A percentile compares a stretch with the other conserved stretches of the same genome.
Evolutionary conservation across 2,329 filamentous ascomycete genomes (phyloP).

Genomic region (Colletotrichum incanum): DNA sequence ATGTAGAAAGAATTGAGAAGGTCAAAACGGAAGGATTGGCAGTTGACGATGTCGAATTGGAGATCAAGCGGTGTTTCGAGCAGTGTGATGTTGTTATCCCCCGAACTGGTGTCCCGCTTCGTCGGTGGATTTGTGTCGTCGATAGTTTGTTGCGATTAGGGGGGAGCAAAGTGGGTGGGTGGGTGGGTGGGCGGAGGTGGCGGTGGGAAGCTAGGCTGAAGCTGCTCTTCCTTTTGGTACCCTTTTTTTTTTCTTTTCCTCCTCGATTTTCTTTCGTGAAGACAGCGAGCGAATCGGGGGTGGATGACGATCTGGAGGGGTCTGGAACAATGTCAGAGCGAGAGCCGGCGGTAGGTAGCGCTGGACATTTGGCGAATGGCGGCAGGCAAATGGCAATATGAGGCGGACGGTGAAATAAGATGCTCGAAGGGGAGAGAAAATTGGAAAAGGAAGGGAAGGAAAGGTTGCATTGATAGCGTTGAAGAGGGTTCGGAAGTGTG

Average conservation of each 20-base stretch:
- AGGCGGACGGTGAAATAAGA: not conserved
- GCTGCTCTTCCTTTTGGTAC: conserved; percentile 16
- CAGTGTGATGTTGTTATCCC: not conserved
- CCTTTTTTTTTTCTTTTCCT: conserved; percentile 10
- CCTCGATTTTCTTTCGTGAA: not conserved
- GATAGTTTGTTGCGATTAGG: conserved; percentile 24
- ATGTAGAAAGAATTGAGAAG: conserved; percentile 1
- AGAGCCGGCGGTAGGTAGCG: not conserved
- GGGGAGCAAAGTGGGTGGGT: conserved; percentile 2
- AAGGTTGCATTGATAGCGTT: conserved; percentile 38
- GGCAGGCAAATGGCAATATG: not conserved
- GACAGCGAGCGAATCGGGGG: conserved; percentile 15
- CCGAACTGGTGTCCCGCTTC: conserved; percentile 22
- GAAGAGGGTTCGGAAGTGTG: conserved; percentile 41
- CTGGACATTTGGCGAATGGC: no score
- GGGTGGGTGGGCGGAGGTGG: not conserved
- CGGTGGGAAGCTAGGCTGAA: conserved; percentile 20
- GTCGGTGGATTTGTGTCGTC: conserved; percentile 31
- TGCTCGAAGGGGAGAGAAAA: not conserved
- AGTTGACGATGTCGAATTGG: conserved; percentile 7
- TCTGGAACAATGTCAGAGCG: conserved; percentile 26
- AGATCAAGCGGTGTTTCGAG: conserved; percentile 6
- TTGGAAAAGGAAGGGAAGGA: conserved; percentile 13
- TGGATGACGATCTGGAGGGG: conserved; percentile 17
- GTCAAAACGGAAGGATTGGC: conserved; percentile 19